A percentile compares a stretch with the other conserved stretches of the same genome.
Conservation (phyloP, 2,329 filamentous ascomycete genomes). For the Cercospora janseana region DNA sequence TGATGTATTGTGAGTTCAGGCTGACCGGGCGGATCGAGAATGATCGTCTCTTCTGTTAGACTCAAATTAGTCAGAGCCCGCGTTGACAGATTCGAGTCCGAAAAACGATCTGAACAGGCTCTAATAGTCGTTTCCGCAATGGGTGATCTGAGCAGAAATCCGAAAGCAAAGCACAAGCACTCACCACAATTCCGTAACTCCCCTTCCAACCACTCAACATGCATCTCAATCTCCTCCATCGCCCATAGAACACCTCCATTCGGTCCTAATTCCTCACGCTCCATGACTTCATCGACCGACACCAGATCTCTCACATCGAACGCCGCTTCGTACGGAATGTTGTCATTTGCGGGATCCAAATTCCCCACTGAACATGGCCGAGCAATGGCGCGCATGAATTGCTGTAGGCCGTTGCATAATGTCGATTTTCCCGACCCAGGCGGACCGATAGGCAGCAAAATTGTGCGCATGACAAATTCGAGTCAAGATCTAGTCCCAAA, state of each 20-base stretch:
- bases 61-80: neutral
- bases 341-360: conserved; percentile 94
- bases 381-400: conserved; percentile 94
- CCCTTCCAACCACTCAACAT: conserved; percentile 86
- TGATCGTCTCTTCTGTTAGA: conserved; percentile 72
- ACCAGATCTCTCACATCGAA: conserved; percentile 87
- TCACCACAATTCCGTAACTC: conserved; percentile 62
- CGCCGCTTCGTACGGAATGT: conserved; percentile 81
- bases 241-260: conserved; percentile 93
- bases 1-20: conserved; percentile 98
- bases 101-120: neutral
- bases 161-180: neutral
- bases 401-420: conserved; percentile 98
- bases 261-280: conserved; percentile 81
- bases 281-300: conserved; percentile 93
- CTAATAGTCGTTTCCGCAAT: neutral
- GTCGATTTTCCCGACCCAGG: conserved; percentile 96
- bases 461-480: conserved; percentile 22
- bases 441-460: conserved; percentile 59
- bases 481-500: neutral
- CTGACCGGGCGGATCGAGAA: conserved; percentile 96
- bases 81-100: neutral
- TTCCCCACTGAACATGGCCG: conserved; percentile 94
- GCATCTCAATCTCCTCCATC: conserved; percentile 90
- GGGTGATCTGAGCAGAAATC: neutral